Conservation (phyloP, 768 basidiomycete species). For the Amanita fuliginea region DNA sequence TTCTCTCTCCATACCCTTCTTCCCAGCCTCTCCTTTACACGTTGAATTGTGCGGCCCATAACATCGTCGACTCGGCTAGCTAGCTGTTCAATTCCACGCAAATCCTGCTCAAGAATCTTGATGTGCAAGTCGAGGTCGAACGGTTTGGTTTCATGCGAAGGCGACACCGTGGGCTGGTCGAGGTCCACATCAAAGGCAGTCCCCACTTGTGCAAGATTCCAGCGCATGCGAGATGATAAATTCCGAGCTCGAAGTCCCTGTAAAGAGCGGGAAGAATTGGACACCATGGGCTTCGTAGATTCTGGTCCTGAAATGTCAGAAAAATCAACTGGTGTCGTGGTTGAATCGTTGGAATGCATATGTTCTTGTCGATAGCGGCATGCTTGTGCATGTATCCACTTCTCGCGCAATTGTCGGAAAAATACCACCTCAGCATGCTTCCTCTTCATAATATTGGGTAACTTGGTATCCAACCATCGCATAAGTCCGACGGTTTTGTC, state of each 20-base stretch:
- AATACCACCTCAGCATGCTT: slow-evolving; percentile 38
- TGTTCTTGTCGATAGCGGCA: not conserved
- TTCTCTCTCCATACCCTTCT: slow-evolving; percentile 61
- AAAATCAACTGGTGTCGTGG: not conserved
- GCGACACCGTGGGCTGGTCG: slow-evolving; percentile 7
- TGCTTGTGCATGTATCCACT: not conserved
- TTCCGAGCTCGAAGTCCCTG: not conserved
- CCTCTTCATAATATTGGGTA: slow-evolving; percentile 31
- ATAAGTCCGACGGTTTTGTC: slow-evolving; percentile 48
- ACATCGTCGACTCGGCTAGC: slow-evolving; percentile 27
- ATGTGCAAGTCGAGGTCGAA: slow-evolving; percentile 50
- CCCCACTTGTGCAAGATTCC: slow-evolving; percentile 3
- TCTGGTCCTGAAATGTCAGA: not conserved
- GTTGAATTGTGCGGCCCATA: slow-evolving; percentile 40
- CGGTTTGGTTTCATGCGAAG: slow-evolving; percentile 18
- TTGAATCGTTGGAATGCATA: not conserved
- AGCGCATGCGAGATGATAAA: not conserved
- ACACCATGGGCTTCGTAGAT: not conserved
- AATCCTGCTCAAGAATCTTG: slow-evolving; percentile 40
- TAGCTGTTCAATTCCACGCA: slow-evolving; percentile 37
- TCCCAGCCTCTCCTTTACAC: slow-evolving; percentile 67
- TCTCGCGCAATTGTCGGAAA: slow-evolving; percentile 23
- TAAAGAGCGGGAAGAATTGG: not conserved
- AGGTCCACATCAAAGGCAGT: slow-evolving; percentile 26
- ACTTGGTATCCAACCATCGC: slow-evolving; percentile 43